phyloP scores from a whole-genome alignment of 345 rosid genomes.

The Brassica rapa region DNA sequence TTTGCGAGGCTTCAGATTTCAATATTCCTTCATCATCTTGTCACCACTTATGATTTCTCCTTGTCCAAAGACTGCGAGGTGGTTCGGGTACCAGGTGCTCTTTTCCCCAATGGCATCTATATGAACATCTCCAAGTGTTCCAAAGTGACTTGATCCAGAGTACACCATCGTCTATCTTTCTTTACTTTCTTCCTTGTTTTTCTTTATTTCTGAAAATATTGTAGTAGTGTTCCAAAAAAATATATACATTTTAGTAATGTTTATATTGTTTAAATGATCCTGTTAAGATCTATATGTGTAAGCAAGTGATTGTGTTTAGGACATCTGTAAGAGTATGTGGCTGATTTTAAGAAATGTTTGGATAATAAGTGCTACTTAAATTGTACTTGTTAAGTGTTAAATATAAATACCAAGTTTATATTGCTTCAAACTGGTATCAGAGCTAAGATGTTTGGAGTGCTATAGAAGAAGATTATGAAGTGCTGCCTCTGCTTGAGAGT shows the following conservation, averaged over 20 bases:
- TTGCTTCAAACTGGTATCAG: not conserved
- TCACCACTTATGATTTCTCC: conserved; percentile 40
- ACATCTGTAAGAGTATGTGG: not conserved
- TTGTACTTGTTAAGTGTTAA: not conserved
- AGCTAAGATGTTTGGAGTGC: not conserved
- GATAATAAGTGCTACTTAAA: not conserved
- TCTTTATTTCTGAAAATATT: too few species aligned
- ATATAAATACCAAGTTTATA: not conserved
- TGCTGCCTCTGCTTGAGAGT: not conserved
- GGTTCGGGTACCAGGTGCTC: conserved; percentile 26
- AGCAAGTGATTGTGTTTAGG: not conserved
- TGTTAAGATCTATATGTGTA: not conserved
- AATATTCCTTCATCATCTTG: conserved; percentile 40
- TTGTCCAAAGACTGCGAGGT: conserved; percentile 30
- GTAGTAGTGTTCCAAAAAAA: not conserved
- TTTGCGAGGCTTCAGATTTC: conserved; percentile 49
- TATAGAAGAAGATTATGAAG: not conserved
- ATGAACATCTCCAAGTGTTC: conserved; percentile 14
- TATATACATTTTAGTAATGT: not conserved
- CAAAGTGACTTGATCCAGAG: not conserved
- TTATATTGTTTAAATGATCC: not conserved
- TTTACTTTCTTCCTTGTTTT: not conserved
- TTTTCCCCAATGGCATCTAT: conserved; percentile 34
- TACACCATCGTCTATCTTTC: not conserved
- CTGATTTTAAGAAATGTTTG: not conserved